A percentile compares a stretch with the other conserved stretches of the same genome.
phyloP scores from a whole-genome alignment of 768 basidiomycete species.

The Austroboletus eburneus region DNA sequence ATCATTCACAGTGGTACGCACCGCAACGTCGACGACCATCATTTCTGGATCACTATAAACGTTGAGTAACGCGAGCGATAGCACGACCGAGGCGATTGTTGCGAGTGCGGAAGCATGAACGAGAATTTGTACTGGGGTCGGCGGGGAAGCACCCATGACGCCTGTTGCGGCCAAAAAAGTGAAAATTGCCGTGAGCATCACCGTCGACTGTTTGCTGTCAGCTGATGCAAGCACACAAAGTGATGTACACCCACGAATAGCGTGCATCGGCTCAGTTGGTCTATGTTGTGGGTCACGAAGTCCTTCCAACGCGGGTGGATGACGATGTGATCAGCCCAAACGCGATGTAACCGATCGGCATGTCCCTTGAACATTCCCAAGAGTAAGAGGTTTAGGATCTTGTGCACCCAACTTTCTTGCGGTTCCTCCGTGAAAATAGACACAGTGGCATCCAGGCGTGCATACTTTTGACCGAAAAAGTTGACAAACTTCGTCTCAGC shows the following conservation, averaged over 20 bases:
- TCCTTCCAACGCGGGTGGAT: slow-evolving; percentile 36
- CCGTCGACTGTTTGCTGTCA: slow-evolving; percentile 37
- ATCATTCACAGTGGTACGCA: neutral
- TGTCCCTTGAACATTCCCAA: slow-evolving; percentile 46
- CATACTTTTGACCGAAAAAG: slow-evolving; percentile 35
- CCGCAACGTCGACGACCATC: neutral
- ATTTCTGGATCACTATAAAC: neutral
- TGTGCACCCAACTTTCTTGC: neutral
- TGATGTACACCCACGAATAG: slow-evolving; percentile 37
- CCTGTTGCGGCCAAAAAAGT: slow-evolving; percentile 50
- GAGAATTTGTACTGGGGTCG: slow-evolving; percentile 8
- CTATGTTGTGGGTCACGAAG: slow-evolving; percentile 37
- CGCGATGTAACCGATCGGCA: slow-evolving; percentile 35
- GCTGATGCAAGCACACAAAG: neutral
- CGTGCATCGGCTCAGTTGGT: slow-evolving; percentile 46
- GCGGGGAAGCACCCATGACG: slow-evolving; percentile 20
- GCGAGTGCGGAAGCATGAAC: slow-evolving; percentile 36
- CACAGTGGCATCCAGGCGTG: slow-evolving; percentile 29
- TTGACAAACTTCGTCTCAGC: slow-evolving; percentile 30
- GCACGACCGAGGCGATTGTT: neutral
- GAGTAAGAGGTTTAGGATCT: slow-evolving; percentile 24
- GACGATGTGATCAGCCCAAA: slow-evolving; percentile 43
- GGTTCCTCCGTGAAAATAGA: slow-evolving; percentile 15
- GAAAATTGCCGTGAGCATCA: slow-evolving; percentile 51
- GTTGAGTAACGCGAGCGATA: neutral